Evolutionary conservation across 306 rosid species (phyloP), one percentile per base, ranked within the genome.

Genomic region (Amphicarpaea edgeworthii): DNA sequence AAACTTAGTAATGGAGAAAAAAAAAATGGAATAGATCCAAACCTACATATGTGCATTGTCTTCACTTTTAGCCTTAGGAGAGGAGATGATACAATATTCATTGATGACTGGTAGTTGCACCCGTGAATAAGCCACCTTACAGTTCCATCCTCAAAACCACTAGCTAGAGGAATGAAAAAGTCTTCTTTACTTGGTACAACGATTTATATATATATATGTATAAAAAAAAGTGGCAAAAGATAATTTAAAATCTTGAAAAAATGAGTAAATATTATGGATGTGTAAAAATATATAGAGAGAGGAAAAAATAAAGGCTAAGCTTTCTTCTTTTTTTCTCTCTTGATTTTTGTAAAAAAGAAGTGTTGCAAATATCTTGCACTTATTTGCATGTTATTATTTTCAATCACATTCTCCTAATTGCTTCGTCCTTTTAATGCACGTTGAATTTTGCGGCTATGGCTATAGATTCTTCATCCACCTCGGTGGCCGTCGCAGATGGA

Each of bases 381-480:
- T 70, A 28, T 28, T 28, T 50, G 5, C 24, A 30, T 12, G 62
- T 61, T 16, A 2, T 12, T 77, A 2, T 12, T 77, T 69, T 54
- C 60, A 53, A 54, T 75, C 76, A 46, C 40, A 46, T 76, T 57
- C 15, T 58, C 30, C 21, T 68, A 16, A 37, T 72, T 72, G 4
- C 15, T 49, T 7, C 66, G 68, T 40, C 26, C 2, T 40, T 37
- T 40, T 37, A 21, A 42, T 68, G n/a, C 60, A 64, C 54, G 28
- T 62, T 83, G 43, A 68, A 51, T 69, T 70, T 71, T 58, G 54
- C 26, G 77, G 59, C 37, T 7, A 77, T 81, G 87, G 17, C 87
- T 76, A 1, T 4, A 3, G 61, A 84, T 30, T 14, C 69, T 77
- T 51, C 80, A 38, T 50, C 83, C 17, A 77, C 41, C 53, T 84